Percentiles rank a stretch among this genome's conserved stretches.
phyloP scores from a whole-genome alignment of 2,329 filamentous ascomycete species.

The Beauveria sp. region DNA sequence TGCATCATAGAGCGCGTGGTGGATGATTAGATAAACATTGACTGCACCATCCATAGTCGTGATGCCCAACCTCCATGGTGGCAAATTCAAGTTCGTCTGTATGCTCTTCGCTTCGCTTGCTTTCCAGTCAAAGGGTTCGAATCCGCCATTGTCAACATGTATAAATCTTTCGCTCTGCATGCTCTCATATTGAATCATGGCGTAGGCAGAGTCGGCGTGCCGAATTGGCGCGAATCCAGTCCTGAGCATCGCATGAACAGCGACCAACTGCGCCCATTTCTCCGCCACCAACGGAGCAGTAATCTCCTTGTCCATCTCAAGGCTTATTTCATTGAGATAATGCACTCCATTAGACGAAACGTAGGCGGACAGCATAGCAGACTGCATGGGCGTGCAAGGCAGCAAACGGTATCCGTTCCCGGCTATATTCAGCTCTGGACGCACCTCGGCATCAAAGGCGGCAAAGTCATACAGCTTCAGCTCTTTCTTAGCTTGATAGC shows the following conservation, averaged over 20 bases:
- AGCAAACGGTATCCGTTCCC: conserved; percentile 42
- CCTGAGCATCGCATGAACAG: conserved; percentile 62
- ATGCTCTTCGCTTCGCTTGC: conserved; percentile 17
- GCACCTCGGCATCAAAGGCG: conserved; percentile 28
- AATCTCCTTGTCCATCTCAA: conserved; percentile 37
- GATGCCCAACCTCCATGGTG: conserved; percentile 57
- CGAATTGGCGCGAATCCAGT: conserved; percentile 63
- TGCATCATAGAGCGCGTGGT: conserved; percentile 85
- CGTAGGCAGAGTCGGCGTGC: conserved; percentile 55
- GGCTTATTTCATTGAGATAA: conserved; percentile 69
- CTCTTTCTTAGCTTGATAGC: background rate
- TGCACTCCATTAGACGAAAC: conserved; percentile 55
- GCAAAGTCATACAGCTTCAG: conserved; percentile 29
- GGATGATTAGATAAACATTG: conserved; percentile 44
- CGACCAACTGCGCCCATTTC: conserved; percentile 52
- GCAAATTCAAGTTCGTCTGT: conserved; percentile 38
- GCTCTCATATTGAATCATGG: conserved; percentile 19
- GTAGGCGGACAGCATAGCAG: conserved; percentile 72
- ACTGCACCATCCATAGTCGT: conserved; percentile 19
- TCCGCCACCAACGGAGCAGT: conserved; percentile 33
- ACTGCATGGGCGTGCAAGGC: conserved; percentile 74
- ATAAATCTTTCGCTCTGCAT: background rate
- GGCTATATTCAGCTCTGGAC: conserved; percentile 20
- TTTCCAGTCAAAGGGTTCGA: background rate
- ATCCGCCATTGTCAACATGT: background rate